Conservation (phyloP, 1,139 yeast genomes). For the Hyphopichia fennica region DNA sequence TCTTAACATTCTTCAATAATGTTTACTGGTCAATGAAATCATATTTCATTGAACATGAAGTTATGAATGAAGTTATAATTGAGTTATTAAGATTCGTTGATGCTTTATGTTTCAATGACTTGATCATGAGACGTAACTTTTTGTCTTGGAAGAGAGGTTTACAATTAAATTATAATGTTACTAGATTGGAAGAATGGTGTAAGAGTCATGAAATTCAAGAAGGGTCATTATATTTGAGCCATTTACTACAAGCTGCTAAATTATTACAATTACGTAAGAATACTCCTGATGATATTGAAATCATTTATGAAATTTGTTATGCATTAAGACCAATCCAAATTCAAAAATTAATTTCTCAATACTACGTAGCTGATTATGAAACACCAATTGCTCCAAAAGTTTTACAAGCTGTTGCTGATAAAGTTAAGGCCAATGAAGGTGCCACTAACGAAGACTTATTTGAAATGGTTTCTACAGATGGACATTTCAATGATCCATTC, state of each 20-base stretch:
- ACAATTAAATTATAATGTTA: constrained; percentile 93
- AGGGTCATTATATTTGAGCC: constrained; percentile 84
- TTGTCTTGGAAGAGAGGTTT: constrained; percentile 97
- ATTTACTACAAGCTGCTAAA: constrained; percentile 91
- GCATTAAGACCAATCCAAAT: constrained; percentile 92
- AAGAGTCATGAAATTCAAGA: constrained; percentile 91
- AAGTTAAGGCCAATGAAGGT: constrained; percentile 66
- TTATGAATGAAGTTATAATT: constrained; percentile 79
- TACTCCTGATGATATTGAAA: constrained; percentile 86
- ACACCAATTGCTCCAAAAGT: constrained; percentile 88
- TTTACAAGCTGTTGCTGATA: constrained; percentile 78
- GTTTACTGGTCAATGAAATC: constrained; percentile 94
- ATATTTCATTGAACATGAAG: constrained; percentile 82
- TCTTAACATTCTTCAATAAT: constrained; percentile 83
- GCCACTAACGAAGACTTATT: constrained; percentile 65
- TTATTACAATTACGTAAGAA: constrained; percentile 88
- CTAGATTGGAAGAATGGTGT: constrained; percentile 98
- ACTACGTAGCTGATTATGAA: constrained; percentile 93
- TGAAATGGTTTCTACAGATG: constrained; percentile 69
- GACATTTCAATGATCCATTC: constrained; percentile 86
- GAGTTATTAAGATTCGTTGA: constrained; percentile 87
- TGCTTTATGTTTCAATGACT: constrained; percentile 92
- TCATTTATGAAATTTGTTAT: constrained; percentile 93
- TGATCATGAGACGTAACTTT: constrained; percentile 92
- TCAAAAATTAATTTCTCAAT: constrained; percentile 87